Evolutionary conservation across 371 early-diverging fungal species (phyloP), one percentile per base, ranked within the genome.

Genomic region (Lichtheimia corymbifera): DNA sequence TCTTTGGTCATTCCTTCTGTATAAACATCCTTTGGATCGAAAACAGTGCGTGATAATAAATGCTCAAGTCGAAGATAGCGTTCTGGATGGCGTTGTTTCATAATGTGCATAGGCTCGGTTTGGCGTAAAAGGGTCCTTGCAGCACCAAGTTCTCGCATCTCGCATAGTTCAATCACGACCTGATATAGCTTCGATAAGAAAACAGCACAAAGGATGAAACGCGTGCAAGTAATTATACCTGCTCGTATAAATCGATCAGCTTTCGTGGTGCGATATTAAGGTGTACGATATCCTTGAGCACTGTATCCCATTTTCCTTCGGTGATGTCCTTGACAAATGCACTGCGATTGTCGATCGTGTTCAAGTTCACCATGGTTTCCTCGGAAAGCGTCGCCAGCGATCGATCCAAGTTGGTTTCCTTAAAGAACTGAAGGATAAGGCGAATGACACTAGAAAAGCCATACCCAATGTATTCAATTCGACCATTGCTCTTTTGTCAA

Each of bases 361-460:
- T 94, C 7, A 96, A 68, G 1, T 81, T 74, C 5, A 92, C 77
- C 1, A 83, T 77, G 0, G 93, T 83, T 73, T 97, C 97, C 54
- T 88, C 88, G 86, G 95, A 91, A 14, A 97, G 74, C 1, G 88
- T 75, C 1, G 80, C 76, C 11, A 93, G 79, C 1, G 94, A 83
- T 18, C 82, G 75, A 27, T 74, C 81, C 17, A 97, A 76, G 58
- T 92, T 93, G 66, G 94, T 91, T 69, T 96, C 97, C 62, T 92
- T 89, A 40, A 95, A 76, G 63, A 94, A 97, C 73, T 96, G 97
- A 59, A 92, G 84, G 47, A 97, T 85, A 13, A 97, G 84, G 9
- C 93, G 88, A 62, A 95, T 87, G 7, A 96, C 90, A 68, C 93
- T 78, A 18, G 7, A 2, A 20, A 17, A 18, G n/a, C 11, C 4